Evolutionary conservation across 2,329 filamentous ascomycete genomes (phyloP).

Genomic region (Chaetomiaceae sp.): DNA sequence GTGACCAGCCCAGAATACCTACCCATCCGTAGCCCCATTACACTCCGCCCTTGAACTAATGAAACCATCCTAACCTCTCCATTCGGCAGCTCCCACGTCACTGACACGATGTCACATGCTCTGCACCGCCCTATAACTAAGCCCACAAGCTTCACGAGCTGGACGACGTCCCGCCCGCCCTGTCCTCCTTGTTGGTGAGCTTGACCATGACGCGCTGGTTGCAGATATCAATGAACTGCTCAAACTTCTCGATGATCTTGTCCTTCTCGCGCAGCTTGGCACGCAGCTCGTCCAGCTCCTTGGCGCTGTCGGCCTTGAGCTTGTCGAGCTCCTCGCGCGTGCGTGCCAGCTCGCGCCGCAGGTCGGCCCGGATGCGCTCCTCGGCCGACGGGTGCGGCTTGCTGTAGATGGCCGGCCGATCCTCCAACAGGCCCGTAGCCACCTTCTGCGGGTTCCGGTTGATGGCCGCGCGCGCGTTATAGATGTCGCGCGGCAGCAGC

Average conservation of each 20-base stretch:
- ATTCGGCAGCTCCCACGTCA: no score
- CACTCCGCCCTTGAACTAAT: no score
- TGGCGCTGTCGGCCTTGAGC: conserved; percentile 49
- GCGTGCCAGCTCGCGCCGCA: conserved; percentile 54
- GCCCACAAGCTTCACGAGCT: background rate
- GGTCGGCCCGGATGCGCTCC: conserved; percentile 56
- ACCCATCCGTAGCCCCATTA: no score
- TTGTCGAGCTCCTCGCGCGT: conserved; percentile 51
- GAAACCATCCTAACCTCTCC: no score
- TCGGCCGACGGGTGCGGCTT: conserved; percentile 58
- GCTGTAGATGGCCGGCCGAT: conserved; percentile 59
- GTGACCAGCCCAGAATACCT: no score
- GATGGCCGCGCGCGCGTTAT: conserved; percentile 61
- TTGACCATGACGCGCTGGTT: conserved; percentile 60
- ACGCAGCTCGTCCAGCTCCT: conserved; percentile 53
- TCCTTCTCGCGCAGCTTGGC: conserved; percentile 58
- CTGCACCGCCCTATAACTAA: no score
- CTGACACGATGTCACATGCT: no score
- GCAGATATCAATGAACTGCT: conserved; percentile 65
- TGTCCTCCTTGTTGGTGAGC: conserved; percentile 32
- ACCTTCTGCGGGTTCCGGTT: conserved; percentile 60
- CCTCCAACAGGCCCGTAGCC: conserved; percentile 52
- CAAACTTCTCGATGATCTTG: conserved; percentile 55
- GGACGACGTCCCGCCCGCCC: background rate
- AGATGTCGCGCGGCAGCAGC: conserved; percentile 58